Percentiles rank a stretch among this genome's conserved stretches.
Conservation (phyloP, 805 yeast genomes). For the Ogataea nakhonphanomensis region DNA sequence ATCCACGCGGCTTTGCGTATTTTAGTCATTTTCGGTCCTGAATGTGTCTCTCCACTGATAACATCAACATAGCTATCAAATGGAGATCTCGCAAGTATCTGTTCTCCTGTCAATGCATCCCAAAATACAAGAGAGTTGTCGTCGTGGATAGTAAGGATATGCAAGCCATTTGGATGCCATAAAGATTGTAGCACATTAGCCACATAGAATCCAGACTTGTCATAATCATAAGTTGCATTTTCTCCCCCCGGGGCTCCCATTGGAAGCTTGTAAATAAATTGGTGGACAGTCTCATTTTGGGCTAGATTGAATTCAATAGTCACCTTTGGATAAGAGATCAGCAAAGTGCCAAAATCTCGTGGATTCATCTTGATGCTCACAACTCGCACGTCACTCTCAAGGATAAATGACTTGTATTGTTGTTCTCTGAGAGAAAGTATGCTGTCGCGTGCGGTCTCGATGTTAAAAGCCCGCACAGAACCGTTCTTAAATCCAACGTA, state of each 20-base stretch:
- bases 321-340: constrained; percentile 67
- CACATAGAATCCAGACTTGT: constrained; percentile 24
- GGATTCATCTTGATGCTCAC: constrained; percentile 77
- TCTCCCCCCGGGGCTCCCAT: constrained; percentile 75
- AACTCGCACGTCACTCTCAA: constrained; percentile 52
- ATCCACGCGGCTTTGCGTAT: constrained; percentile 69
- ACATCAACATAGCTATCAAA: constrained; percentile 62
- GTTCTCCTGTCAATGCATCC: constrained; percentile 79
- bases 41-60: constrained; percentile 35
- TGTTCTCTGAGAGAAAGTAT: constrained; percentile 66
- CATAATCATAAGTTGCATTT: constrained; percentile 31
- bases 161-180: constrained; percentile 93
- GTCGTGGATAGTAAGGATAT: constrained; percentile 70
- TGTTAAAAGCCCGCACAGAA: constrained; percentile 64
- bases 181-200: constrained; percentile 45
- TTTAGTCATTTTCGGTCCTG: constrained; percentile 32
- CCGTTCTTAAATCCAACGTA: constrained; percentile 81
- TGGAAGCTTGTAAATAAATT: constrained; percentile 59
- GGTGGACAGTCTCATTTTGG: constrained; percentile 52
- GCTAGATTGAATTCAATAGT: constrained; percentile 69
- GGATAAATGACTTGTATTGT: constrained; percentile 60
- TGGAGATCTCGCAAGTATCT: constrained; percentile 70
- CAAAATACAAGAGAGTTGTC: constrained; percentile 89
- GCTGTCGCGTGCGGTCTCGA: constrained; percentile 70
- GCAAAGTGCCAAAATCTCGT: constrained; percentile 74